phyloP scores from a whole-genome alignment of 2,329 filamentous ascomycete genomes.

The Curvularia verruculosa region DNA sequence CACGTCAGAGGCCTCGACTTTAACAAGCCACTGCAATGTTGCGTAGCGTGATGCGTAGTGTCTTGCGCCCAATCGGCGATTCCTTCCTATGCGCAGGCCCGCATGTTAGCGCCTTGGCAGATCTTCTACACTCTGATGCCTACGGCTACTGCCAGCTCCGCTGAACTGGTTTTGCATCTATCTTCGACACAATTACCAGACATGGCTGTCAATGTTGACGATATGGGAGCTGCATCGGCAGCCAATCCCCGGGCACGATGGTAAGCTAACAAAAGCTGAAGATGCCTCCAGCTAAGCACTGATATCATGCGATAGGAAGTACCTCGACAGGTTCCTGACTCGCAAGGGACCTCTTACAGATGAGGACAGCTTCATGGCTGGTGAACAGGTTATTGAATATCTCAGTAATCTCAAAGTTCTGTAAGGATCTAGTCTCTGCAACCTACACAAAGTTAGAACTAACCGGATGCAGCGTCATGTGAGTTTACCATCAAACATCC shows the following conservation, averaged over 20 bases:
- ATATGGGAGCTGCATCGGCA: conserved; percentile 19
- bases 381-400: conserved; percentile 56
- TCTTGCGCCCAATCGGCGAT: conserved; percentile 25
- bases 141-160: conserved; percentile 27
- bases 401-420: conserved; percentile 60
- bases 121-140: conserved; percentile 29
- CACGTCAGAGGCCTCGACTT: background rate
- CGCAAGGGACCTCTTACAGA: conserved; percentile 83
- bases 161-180: conserved; percentile 14
- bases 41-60: conserved; percentile 4
- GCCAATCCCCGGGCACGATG: conserved; percentile 53
- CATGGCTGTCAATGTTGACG: conserved; percentile 34
- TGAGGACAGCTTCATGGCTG: conserved; percentile 57
- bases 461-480: conserved; percentile 47
- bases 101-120: conserved; percentile 34
- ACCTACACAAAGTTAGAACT: conserved; percentile 16
- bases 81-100: conserved; percentile 23
- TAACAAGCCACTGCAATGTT: background rate
- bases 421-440: conserved; percentile 55
- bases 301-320: conserved; percentile 65
- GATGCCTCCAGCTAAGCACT: conserved; percentile 19
- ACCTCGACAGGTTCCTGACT: conserved; percentile 80
- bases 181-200: conserved; percentile 16
- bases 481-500: conserved; percentile 23
- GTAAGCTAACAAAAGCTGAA: conserved; percentile 27